These are phyloP conservation scores for Crepidotus variabilis DNA, from an alignment of 768 basidiomycete species.

Conservation along the genomic window DNA sequence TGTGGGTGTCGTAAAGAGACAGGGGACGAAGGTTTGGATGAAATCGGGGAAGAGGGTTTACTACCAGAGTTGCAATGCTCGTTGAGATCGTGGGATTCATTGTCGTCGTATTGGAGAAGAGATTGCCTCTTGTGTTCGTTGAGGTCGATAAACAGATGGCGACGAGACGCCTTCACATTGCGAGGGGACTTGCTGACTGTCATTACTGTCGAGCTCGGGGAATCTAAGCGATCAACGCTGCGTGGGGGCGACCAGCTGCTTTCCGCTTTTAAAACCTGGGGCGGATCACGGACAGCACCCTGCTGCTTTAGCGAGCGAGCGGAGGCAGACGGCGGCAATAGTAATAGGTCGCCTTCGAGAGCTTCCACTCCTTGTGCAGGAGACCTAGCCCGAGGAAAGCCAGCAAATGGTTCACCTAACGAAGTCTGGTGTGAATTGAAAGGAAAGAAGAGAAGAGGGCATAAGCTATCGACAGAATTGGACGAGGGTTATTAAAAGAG, in stretches of 20 bases:
- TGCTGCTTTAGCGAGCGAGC: not conserved
- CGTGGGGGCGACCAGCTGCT: constrained; percentile 3
- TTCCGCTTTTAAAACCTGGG: not conserved
- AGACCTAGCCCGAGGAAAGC: not conserved
- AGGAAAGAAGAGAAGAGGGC: not conserved
- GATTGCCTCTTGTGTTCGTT: constrained; percentile 6
- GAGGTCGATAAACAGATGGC: constrained; percentile 11
- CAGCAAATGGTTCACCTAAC: not conserved
- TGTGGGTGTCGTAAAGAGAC: constrained; percentile 7
- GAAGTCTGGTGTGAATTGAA: not conserved
- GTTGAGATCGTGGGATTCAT: constrained; percentile 4
- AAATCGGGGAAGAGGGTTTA: constrained; percentile 1
- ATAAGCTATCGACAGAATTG: not conserved
- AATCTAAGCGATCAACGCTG: constrained; percentile 18
- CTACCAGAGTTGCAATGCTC: not conserved
- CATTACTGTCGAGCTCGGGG: constrained; percentile 3
- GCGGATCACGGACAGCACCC: constrained; percentile 7
- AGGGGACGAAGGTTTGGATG: constrained; percentile 4
- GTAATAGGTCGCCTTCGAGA: not conserved
- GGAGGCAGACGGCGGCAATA: not conserved
- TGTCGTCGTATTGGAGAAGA: constrained; percentile 4
- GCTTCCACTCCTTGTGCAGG: not conserved
- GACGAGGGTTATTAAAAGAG: not conserved
- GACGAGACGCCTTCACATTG: constrained; percentile 13
- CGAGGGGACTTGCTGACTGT: constrained; percentile 9